These are phyloP conservation scores for Eucalyptus shirleyi DNA, from an alignment of 345 rosid genomes.

Conservation along the genomic window DNA sequence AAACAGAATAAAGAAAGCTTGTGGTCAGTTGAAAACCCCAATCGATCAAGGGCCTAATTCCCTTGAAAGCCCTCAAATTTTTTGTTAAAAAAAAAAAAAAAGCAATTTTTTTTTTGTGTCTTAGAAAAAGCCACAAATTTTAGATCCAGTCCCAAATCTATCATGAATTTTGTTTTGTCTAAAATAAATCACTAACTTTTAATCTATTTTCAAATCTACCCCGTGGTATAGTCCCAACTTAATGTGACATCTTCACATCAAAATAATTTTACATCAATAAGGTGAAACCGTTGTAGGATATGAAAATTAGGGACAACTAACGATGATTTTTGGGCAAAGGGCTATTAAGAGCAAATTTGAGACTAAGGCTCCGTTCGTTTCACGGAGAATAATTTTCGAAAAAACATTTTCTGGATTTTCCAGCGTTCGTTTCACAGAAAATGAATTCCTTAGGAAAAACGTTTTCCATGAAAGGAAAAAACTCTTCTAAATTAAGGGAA, in stretches of 20 bases:
- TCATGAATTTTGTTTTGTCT: background rate
- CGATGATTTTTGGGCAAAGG: background rate
- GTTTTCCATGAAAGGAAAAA: too few species aligned
- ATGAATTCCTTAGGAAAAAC: too few species aligned
- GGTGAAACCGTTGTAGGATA: background rate
- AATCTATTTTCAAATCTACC: background rate
- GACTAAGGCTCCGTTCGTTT: background rate
- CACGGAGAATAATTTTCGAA: accelerated
- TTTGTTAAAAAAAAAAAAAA: too few species aligned
- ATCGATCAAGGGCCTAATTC: background rate
- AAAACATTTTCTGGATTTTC: too few species aligned
- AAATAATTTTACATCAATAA: background rate
- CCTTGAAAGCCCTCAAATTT: background rate
- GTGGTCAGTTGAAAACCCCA: background rate
- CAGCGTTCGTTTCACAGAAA: accelerated
- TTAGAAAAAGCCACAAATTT: too few species aligned
- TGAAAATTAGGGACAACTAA: background rate
- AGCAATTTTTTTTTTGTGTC: too few species aligned
- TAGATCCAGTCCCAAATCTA: too few species aligned
- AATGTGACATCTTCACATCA: background rate
- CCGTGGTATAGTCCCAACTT: background rate
- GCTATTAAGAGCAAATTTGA: background rate
- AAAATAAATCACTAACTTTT: too few species aligned
- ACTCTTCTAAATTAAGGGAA: too few species aligned
- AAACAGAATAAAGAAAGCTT: background rate